Evolutionary conservation across 192 early-diverging fungal species (phyloP).

Genomic region (Dissophora ornata): DNA sequence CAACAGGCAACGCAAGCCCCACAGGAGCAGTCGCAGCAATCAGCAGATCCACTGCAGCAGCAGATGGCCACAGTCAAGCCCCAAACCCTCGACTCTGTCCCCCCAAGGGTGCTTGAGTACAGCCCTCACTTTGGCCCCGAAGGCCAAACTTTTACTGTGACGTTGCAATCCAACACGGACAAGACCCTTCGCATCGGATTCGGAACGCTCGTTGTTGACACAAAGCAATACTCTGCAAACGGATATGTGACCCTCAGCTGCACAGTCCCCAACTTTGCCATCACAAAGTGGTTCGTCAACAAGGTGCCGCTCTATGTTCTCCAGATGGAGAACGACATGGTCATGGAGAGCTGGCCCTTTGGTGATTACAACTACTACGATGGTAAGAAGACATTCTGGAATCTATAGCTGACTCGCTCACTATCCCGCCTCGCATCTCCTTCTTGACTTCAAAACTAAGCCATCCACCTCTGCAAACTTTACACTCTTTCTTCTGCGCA

Average conservation of each 20-base stretch:
- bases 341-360: conserved; percentile 58
- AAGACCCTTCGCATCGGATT: conserved; percentile 58
- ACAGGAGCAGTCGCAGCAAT: conserved; percentile 2
- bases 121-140: conserved; percentile 56
- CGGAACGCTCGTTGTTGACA: conserved; percentile 61
- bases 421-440: too few species aligned
- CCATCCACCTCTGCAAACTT: too few species aligned
- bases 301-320: conserved; percentile 61
- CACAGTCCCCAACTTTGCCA: conserved; percentile 57
- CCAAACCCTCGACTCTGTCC: conserved; percentile 1
- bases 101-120: conserved; percentile 57
- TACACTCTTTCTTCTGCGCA: background rate
- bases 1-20: background rate
- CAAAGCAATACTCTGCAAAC: conserved; percentile 57
- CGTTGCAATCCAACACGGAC: conserved; percentile 46
- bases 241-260: conserved; percentile 56
- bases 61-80: conserved; percentile 15
- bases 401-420: background rate
- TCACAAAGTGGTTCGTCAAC: conserved; percentile 53
- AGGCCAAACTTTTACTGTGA: conserved; percentile 52
- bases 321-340: conserved; percentile 55
- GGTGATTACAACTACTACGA: conserved; percentile 58
- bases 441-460: too few species aligned
- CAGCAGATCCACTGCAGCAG: conserved; percentile 4
- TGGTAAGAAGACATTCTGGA: conserved; percentile 22